Base-by-base conservation (phyloP, 352 stramenopile species). In the Phytophthora parvispora region DNA sequence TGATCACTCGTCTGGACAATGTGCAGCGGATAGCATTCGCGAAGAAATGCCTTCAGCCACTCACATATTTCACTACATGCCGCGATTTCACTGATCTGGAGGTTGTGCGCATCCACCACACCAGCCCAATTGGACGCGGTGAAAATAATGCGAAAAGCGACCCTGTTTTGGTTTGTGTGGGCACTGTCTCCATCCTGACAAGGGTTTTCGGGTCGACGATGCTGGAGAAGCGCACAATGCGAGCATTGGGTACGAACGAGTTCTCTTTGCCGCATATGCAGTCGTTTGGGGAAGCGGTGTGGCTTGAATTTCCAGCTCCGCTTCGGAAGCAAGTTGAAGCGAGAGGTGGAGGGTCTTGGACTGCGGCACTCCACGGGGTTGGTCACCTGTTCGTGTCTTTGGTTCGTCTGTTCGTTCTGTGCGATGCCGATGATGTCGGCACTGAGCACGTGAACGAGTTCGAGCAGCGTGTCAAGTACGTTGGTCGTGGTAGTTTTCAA, bases 201-300 rank as follows among this genome's bases (percentile, higher is more conserved):
- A 81, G 76, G 7, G 92, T 99, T 18, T 88, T 93, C 62, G 95
- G 95, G 36, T 97, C 88, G 40, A 85, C 76, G 27, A 85, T 97
- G 56, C 50, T 97, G 43, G 94, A 96, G 71, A 97, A 96, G 67
- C 75, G 77, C 13, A 90, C 84, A 16, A 86, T 93, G 75, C 68
- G 77, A 29, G 62, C 86, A 38, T 67, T 99, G 53, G 87, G 91
- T 52, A 80, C 85, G 28, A 94, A 90, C 50, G 94, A 98, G 62
- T 98, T 99, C 60, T 92, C 87, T 0, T 78, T 99, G n/a, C 98
- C 98, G 15, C 90, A 87, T 1, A 97, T 99, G 88, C 92, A 99
- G 78, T 96, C 90, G 55, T 97, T 98, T 47, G 99, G 95, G 7
- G 87, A 97, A 67, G 97, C 90, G 9, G 65, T 99, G 13, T 99